Base-by-base conservation (phyloP, 805 yeast genomes). In the Ogataea parapolymorpha region DNA sequence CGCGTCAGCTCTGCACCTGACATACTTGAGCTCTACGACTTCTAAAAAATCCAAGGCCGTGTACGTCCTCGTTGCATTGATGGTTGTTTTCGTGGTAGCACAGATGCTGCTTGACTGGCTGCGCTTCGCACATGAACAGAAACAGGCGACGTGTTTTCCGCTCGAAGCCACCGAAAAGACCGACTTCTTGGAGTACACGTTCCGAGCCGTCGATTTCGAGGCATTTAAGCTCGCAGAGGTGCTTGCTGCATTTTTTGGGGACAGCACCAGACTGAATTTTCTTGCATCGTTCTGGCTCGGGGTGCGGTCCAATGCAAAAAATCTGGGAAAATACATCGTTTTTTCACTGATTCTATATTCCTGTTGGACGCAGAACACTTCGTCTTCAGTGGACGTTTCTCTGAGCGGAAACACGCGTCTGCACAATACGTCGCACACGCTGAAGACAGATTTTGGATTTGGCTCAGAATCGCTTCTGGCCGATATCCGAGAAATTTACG, bases 261-360 rank as follows among this genome's bases (percentile, higher is more conserved):
- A 37, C 7, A 12, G 34, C 14, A 39, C 34, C 20, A 23, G 15
- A 10, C 32, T 17, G 18, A 32, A 45, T 18, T 45, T 30, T 37
- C 31, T 43, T 12, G n/a, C 31, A 8, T 48, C 56, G 1, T 45
- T 46, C 28, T 45, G 51, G 46, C 38, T 49, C 11, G 41, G 55
- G 6, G 20, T 34, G 6, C 42, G 50, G 10, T 52, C 56, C 3
- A 48, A 45, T 15, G 41, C 44, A 9, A 14, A 6, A 3, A 24
- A 31, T 14, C 16, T 45, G 14, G 4, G 32, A 7, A 37, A 42
- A 30, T 13, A 34, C 10, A 11, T 42, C 3, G 37, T 34, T 29
- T 27, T 33, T 17, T n/a, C 37, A 35, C 23, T 34, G 11, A n/a
- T 35, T 10, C 6, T 30, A 14, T 40, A 35, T 22, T 29, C 14